phyloP scores from a whole-genome alignment of 331 rosid genomes.

The Malus hybrid region DNA sequence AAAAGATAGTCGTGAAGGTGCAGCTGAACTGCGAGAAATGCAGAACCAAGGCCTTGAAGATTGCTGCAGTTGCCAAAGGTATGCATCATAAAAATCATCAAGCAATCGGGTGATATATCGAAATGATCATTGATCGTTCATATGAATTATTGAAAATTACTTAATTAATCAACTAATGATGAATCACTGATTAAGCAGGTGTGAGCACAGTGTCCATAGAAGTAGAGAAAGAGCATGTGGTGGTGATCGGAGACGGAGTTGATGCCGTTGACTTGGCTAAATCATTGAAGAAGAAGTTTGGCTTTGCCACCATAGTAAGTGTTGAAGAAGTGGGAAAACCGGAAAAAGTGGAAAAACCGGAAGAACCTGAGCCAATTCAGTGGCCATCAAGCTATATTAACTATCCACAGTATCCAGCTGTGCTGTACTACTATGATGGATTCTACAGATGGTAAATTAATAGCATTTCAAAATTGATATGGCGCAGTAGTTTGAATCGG shows the following conservation, averaged over 20 bases:
- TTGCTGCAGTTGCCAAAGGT: slow-evolving; percentile 5
- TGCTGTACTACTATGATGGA: neutral
- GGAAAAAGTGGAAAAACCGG: neutral
- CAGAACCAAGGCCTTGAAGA: slow-evolving; percentile 15
- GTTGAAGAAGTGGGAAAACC: slow-evolving; percentile 1
- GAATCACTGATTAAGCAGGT: neutral
- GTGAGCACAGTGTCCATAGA: neutral
- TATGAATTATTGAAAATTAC: neutral
- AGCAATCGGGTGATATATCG: neutral
- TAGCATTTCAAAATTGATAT: neutral
- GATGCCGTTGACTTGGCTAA: slow-evolving; percentile 3
- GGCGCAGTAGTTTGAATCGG: neutral
- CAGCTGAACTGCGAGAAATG: neutral
- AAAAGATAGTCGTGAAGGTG: slow-evolving; percentile 12
- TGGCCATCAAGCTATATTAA: neutral
- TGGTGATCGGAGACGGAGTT: slow-evolving; percentile 3
- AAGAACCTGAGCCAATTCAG: neutral
- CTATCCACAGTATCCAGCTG: neutral
- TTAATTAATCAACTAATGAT: neutral
- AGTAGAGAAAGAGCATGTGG: neutral
- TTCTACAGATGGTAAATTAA: neutral
- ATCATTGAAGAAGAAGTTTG: slow-evolving; percentile 13
- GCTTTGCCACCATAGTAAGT: neutral
- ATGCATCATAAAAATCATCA: neutral
- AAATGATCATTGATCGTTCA: neutral